Evolutionary conservation across 2,329 filamentous ascomycete genomes (phyloP), one percentile per base, ranked within the genome.

Genomic region (Hymenoscyphus albidus): DNA sequence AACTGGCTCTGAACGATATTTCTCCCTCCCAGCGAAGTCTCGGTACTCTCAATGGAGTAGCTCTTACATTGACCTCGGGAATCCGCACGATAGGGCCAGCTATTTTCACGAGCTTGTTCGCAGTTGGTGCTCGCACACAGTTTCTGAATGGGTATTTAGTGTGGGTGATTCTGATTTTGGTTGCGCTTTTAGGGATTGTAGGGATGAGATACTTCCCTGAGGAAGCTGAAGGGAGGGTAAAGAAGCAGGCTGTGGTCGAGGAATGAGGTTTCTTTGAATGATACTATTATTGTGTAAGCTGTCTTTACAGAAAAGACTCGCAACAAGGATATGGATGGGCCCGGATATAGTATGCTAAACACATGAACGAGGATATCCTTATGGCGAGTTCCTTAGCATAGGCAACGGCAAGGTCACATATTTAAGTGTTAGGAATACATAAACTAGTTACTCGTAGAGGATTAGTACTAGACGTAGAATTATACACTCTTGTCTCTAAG

Each of bases 1-100:
- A 93, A 78, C 85, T 94, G 9, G 86, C 86, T 0, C 73, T 94
- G 39, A 94, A 94, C 75, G 89, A 93, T 64, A 84, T 90, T 1
- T 82, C 87, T 0, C 91, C 91, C 0, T 85, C 81, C 10, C 82
- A 85, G 1, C 79, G 80, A 54, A 83, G 86, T 0, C 78, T 94
- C 10, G 90, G 88, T 0, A 92, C 86, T 0, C 78, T 95, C 35
- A 94, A 94, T 70, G 88, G 88, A 0, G 70, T 92, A 0, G 83
- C 85, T 0, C 78, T 94, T 64, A 88, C 89, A 0, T 71, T 86
- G 0, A 77, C 80, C 0, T 87, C 86, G 67, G 87, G 79, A 0
- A 78, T 91, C 38, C 81, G 91, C 14, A 83, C 90, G 0, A 80
- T 93, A 51, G 82, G 83, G 0, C 91, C 91, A 0, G 88, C 85